A percentile compares a stretch with the other conserved stretches of the same genome.
These are phyloP conservation scores for Naganishia liquefaciens DNA, from an alignment of 1,284 basidiomycete species.

Conservation along the genomic window DNA sequence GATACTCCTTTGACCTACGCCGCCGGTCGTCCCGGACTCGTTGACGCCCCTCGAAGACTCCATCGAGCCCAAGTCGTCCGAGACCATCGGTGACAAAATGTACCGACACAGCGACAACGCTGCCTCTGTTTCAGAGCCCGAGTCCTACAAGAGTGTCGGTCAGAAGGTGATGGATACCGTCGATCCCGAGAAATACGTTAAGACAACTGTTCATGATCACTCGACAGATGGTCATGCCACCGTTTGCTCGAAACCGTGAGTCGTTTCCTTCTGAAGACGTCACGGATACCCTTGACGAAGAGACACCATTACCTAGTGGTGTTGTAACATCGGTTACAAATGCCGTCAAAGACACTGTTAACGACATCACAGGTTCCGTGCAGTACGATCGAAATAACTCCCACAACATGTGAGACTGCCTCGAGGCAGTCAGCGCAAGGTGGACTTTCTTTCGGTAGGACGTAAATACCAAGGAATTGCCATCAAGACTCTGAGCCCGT, in stretches of 20 bases:
- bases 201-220: not conserved
- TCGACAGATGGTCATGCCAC: not conserved
- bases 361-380: constrained; percentile 12
- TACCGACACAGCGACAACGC: constrained; percentile 18
- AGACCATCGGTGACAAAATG: constrained; percentile 24
- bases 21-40: constrained; percentile 7
- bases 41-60: constrained; percentile 12
- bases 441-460: no score
- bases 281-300: not conserved
- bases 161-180: constrained; percentile 23
- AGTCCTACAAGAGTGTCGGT: constrained; percentile 14
- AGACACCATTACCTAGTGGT: not conserved
- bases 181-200: constrained; percentile 22
- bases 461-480: no score
- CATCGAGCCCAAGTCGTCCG: constrained; percentile 17
- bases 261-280: not conserved
- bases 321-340: constrained; percentile 16
- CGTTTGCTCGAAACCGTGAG: constrained; percentile 14
- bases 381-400: not conserved
- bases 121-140: constrained; percentile 10
- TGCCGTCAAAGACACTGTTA: constrained; percentile 22
- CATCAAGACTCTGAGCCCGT: no score
- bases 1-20: constrained; percentile 12
- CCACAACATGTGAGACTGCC: not conserved
- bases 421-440: no score